These are phyloP conservation scores for Thielaviopsis punctulata DNA, from an alignment of 2,329 filamentous ascomycete species.

Conservation along the genomic window DNA sequence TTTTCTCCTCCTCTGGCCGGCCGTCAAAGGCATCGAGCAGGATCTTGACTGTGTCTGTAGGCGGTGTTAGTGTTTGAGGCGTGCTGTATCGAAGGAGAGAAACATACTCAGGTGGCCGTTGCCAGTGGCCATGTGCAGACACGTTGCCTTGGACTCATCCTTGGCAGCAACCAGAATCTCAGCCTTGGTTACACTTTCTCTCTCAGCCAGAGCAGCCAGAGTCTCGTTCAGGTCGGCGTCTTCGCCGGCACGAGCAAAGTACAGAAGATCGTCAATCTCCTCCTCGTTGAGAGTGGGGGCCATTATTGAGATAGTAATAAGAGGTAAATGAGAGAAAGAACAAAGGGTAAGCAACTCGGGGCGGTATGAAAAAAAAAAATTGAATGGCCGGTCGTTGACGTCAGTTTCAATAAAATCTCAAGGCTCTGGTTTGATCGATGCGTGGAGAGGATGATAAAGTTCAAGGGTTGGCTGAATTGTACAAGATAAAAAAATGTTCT, in stretches of 20 bases:
- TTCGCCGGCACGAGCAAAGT: conserved; percentile 67
- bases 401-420: background rate
- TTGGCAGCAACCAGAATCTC: conserved; percentile 52
- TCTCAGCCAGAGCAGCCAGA: conserved; percentile 41
- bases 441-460: background rate
- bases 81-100: background rate
- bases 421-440: background rate
- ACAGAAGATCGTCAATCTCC: conserved; percentile 80
- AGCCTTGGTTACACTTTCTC: conserved; percentile 41
- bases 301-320: conserved; percentile 20
- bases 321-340: too few species aligned
- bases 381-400: background rate
- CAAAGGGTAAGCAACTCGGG: background rate
- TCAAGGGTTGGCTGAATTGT: background rate
- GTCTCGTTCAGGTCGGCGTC: conserved; percentile 44
- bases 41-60: conserved; percentile 27
- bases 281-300: conserved; percentile 50
- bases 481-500: conserved; percentile 5
- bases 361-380: background rate
- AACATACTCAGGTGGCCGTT: conserved; percentile 66
- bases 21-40: conserved; percentile 26
- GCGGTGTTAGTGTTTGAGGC: background rate
- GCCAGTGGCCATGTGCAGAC: conserved; percentile 79
- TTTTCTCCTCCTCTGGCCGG: conserved; percentile 23
- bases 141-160: conserved; percentile 62